These are phyloP conservation scores for Hydnum rufescens DNA, from an alignment of 768 basidiomycete species.

Conservation along the genomic window DNA sequence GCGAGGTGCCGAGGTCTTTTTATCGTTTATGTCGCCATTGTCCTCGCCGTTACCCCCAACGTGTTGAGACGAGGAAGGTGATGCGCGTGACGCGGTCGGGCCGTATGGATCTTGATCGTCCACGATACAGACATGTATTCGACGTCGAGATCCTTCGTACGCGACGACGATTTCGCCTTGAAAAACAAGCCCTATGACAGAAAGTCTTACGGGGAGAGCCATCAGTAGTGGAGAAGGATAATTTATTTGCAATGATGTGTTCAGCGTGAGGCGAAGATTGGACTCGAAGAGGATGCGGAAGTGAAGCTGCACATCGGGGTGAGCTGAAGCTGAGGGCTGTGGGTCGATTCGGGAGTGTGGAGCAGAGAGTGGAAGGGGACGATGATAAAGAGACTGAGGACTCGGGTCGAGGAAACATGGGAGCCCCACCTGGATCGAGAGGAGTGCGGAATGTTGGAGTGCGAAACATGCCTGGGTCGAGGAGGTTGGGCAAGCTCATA, in stretches of 20 bases:
- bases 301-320: constrained; percentile 63
- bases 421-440: background rate
- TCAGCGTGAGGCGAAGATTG: constrained; percentile 69
- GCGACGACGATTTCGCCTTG: constrained; percentile 77
- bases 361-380: background rate
- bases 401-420: background rate
- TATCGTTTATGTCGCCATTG: background rate
- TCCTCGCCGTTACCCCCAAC: constrained; percentile 1
- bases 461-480: constrained; percentile 19
- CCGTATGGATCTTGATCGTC: constrained; percentile 72
- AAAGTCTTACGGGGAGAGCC: constrained; percentile 86
- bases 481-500: constrained; percentile 22
- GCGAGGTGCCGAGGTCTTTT: constrained; percentile 8
- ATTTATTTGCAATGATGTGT: constrained; percentile 88
- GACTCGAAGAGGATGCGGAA: constrained; percentile 72
- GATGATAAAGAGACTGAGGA: background rate
- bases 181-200: constrained; percentile 77
- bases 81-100: constrained; percentile 24
- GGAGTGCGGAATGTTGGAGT: constrained; percentile 11
- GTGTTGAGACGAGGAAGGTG: constrained; percentile 15
- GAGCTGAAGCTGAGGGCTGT: background rate
- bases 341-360: background rate
- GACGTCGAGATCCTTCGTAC: constrained; percentile 63
- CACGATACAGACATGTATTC: constrained; percentile 74
- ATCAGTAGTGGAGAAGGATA: constrained; percentile 94